These are phyloP conservation scores for Leccinum olivaceopallidum DNA, from an alignment of 768 basidiomycete genomes.

Conservation along the genomic window DNA sequence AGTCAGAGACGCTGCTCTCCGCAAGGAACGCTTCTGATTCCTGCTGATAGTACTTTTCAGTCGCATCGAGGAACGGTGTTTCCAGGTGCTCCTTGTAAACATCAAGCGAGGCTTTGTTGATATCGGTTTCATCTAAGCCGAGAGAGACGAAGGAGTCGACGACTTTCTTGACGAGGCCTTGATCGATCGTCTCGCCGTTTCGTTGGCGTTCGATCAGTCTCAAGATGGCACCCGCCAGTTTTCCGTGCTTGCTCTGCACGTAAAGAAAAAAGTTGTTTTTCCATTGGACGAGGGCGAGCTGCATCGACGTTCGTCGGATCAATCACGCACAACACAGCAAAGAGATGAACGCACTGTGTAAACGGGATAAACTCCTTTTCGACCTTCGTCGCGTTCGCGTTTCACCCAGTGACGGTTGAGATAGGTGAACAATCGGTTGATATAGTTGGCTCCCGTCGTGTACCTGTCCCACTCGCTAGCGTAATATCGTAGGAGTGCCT, in stretches of 20 bases:
- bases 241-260: constrained; percentile 78
- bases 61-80: constrained; percentile 81
- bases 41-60: constrained; percentile 87
- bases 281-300: constrained; percentile 98
- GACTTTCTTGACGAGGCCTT: constrained; percentile 90
- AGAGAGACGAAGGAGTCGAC: constrained; percentile 95
- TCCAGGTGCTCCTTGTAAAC: constrained; percentile 94
- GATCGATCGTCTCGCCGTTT: constrained; percentile 93
- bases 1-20: constrained; percentile 89
- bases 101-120: constrained; percentile 90
- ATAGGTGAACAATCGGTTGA: constrained; percentile 97
- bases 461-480: constrained; percentile 94
- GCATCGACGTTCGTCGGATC: constrained; percentile 1
- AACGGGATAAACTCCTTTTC: constrained; percentile 92
- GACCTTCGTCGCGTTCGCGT: constrained; percentile 94
- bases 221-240: constrained; percentile 85
- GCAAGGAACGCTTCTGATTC: constrained; percentile 91
- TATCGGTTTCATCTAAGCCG: constrained; percentile 89
- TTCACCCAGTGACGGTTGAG: constrained; percentile 99
- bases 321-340: neutral
- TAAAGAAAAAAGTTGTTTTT: constrained; percentile 86
- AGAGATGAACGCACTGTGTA: constrained; percentile 75
- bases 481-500: constrained; percentile 88
- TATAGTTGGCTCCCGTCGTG: constrained; percentile 95
- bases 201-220: constrained; percentile 90